These are phyloP conservation scores for Penicillium sclerotigenum DNA, from an alignment of 2,329 filamentous ascomycete genomes.

Conservation along the genomic window DNA sequence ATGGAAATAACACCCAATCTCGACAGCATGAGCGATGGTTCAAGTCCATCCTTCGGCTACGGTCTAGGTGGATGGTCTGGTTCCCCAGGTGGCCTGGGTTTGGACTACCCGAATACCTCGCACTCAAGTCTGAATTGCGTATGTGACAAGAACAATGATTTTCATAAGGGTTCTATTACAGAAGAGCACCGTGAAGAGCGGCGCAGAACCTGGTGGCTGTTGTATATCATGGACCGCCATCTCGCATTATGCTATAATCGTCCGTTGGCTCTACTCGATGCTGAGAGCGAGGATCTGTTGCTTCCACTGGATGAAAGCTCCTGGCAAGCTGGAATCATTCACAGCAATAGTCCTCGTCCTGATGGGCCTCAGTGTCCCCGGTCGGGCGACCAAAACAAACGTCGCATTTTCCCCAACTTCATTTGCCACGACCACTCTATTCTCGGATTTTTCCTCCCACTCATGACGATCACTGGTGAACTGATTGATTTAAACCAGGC, in stretches of 20 bases:
- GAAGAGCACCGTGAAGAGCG: slow-evolving; percentile 89
- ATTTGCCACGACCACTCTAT: slow-evolving; percentile 84
- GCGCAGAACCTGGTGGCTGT: slow-evolving; percentile 86
- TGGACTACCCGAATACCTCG: slow-evolving; percentile 41
- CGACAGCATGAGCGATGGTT: slow-evolving; percentile 31
- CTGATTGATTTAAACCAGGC: slow-evolving; percentile 88
- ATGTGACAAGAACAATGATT: slow-evolving; percentile 29
- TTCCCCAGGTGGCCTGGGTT: slow-evolving; percentile 53
- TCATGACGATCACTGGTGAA: slow-evolving; percentile 91
- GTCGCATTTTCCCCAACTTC: slow-evolving; percentile 71
- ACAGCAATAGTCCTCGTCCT: slow-evolving; percentile 47
- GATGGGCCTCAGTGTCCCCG: slow-evolving; percentile 37
- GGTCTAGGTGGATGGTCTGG: slow-evolving; percentile 31
- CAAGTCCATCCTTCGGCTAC: slow-evolving; percentile 35
- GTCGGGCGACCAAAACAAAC: slow-evolving; percentile 40
- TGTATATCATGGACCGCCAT: slow-evolving; percentile 88
- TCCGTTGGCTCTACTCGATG: slow-evolving; percentile 79
- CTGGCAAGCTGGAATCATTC: slow-evolving; percentile 82
- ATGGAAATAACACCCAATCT: slow-evolving; percentile 46
- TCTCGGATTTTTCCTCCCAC: slow-evolving; percentile 86
- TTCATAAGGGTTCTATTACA: slow-evolving; percentile 39
- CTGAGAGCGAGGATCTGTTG: slow-evolving; percentile 77
- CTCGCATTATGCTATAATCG: slow-evolving; percentile 89
- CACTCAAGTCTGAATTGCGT: slow-evolving; percentile 37
- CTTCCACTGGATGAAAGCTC: slow-evolving; percentile 84